Base-by-base conservation (phyloP, 768 basidiomycete species). In the Roridomyces roridus region DNA sequence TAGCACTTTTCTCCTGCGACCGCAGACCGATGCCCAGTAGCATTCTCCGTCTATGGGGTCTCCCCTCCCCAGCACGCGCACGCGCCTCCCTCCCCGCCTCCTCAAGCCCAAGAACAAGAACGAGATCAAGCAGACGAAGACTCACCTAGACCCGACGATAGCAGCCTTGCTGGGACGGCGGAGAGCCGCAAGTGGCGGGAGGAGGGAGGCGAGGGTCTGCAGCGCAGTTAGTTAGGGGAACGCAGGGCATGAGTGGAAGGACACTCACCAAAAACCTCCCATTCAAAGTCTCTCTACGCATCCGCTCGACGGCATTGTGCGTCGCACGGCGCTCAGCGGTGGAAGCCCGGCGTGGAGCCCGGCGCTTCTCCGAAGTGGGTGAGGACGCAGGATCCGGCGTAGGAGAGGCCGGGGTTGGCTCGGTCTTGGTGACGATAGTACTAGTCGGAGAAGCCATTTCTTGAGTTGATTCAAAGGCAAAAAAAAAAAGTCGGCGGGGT, bases 231-330 rank as follows among this genome's bases (percentile, higher is more conserved):
- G 39, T 23, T 5, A 26, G 6, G 26, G 23, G 34, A 9, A 28
- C 6, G 25, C 20, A 31, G 20, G 4, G 7, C 6, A 20, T 17
- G 11, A 29, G 25, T 23, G n/a, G 17, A 9, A 28, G 1, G 1
- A 37, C 0, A 70, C 88, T 65, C 70, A 88, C 91, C 68, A 96
- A 77, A 79, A 98, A 98, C 55, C 94, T 83, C 49, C 90, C 85
- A 70, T 98, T 99, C 47, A 98, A 78, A 41, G 91, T 95, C 78
- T 98, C 96, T 46, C 96, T 80, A 44, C 96, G 84, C 68, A 91
- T 90, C 46, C 97, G 83, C 78, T 98, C 97, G 55, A 98, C 94
- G 28, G 97, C 96, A 71, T 98, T 99, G 77, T 99, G 96, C 20
- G 92, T 95, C 4, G 94, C 94, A 31, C 96, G 80, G 73, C 96